These are phyloP conservation scores for Clitopilus hobsonii DNA, from an alignment of 768 basidiomycete genomes.

Conservation along the genomic window DNA sequence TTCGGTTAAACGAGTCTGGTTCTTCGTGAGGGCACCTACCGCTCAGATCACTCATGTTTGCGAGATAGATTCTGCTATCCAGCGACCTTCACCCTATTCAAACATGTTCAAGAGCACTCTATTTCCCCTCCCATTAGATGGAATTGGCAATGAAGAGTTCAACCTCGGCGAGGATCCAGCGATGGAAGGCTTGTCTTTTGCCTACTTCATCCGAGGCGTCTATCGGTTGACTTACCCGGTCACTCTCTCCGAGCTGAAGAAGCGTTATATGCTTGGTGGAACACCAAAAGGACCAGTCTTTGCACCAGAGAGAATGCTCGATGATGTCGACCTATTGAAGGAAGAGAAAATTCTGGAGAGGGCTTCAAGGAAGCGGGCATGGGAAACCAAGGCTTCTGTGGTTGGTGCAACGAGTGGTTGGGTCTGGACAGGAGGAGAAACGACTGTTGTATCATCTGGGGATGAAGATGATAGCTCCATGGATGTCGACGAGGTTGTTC, in stretches of 20 bases:
- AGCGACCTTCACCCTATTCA: not conserved
- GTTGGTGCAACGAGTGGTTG: not conserved
- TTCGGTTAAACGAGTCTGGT: not conserved
- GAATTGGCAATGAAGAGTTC: not conserved
- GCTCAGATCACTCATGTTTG: not conserved
- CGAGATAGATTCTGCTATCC: not conserved
- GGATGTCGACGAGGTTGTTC: not conserved
- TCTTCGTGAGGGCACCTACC: not conserved
- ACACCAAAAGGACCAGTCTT: not conserved
- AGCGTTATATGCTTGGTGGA: not conserved
- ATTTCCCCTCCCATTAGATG: not conserved
- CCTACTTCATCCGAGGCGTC: not conserved
- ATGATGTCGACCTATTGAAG: not conserved
- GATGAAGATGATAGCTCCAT: not conserved
- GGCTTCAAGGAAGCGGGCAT: not conserved
- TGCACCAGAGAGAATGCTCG: not conserved
- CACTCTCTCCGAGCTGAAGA: not conserved
- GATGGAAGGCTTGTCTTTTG: not conserved
- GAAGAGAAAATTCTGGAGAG: not conserved
- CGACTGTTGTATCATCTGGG: not conserved
- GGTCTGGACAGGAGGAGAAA: not conserved
- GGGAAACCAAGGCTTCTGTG: not conserved
- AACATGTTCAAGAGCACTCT: not conserved
- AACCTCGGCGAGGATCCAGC: not conserved
- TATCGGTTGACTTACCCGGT: not conserved